Conservation (phyloP, 2,329 filamentous ascomycete species). For the Chaetothyriales sp. region DNA sequence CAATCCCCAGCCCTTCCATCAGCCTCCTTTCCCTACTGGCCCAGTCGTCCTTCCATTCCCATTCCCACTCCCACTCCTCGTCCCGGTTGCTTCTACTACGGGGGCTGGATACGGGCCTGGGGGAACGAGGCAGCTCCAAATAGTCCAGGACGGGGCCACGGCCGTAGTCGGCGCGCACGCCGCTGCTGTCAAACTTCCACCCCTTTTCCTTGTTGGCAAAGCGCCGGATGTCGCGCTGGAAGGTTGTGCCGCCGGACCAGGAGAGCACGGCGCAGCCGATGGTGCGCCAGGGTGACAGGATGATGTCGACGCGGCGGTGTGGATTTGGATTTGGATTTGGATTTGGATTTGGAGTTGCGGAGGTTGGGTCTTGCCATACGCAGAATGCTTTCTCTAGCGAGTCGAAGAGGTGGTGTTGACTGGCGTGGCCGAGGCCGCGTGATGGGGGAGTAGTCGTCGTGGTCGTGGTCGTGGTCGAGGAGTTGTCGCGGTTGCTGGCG, state of each 20-base stretch:
- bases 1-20: constrained; percentile 59
- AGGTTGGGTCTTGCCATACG: constrained; percentile 82
- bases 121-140: constrained; percentile 36
- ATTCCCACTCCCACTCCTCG: constrained; percentile 56
- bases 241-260: constrained; percentile 81
- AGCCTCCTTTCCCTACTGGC: constrained; percentile 64
- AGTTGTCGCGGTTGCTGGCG: too few relatives aligned
- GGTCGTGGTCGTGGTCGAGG: constrained; percentile 57
- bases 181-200: constrained; percentile 86
- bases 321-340: constrained; percentile 46
- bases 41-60: constrained; percentile 33
- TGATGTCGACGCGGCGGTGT: constrained; percentile 82
- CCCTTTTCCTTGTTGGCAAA: constrained; percentile 58
- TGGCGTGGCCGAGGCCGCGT: constrained; percentile 29
- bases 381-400: constrained; percentile 82
- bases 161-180: constrained; percentile 47
- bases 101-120: constrained; percentile 23
- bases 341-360: constrained; percentile 45
- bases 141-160: constrained; percentile 57
- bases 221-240: constrained; percentile 67
- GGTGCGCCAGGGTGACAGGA: constrained; percentile 75
- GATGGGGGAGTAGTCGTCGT: constrained; percentile 23
- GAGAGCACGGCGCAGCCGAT: constrained; percentile 76
- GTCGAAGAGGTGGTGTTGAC: constrained; percentile 57
- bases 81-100: constrained; percentile 53